Evolutionary conservation across 805 yeast genomes (phyloP).

Genomic region (Starmerella potacharoeniae): DNA sequence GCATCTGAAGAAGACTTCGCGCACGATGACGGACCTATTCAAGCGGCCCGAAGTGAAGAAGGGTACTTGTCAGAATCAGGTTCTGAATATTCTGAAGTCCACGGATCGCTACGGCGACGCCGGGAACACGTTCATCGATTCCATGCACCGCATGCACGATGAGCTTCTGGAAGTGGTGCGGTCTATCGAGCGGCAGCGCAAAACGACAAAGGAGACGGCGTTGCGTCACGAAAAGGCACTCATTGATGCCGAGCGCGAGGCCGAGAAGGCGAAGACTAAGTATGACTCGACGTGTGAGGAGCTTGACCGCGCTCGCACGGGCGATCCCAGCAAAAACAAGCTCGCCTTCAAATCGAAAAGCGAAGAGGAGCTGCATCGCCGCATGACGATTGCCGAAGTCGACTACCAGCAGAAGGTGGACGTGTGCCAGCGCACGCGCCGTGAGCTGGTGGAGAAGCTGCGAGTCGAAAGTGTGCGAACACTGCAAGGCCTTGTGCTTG

Average conservation of each 20-base stretch:
- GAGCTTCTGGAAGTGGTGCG: slow-evolving; percentile 63
- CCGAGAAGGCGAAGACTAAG: slow-evolving; percentile 75
- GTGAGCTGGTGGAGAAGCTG: slow-evolving; percentile 56
- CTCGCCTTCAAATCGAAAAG: slow-evolving; percentile 76
- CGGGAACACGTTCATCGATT: slow-evolving; percentile 63
- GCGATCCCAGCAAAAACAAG: slow-evolving; percentile 77
- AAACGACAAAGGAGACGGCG: slow-evolving; percentile 69
- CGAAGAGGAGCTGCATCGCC: slow-evolving; percentile 76
- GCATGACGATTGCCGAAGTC: slow-evolving; percentile 72
- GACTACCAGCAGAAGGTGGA: slow-evolving; percentile 75
- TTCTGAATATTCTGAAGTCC: slow-evolving; percentile 58
- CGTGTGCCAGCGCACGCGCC: slow-evolving; percentile 59
- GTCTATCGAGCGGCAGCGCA: slow-evolving; percentile 62
- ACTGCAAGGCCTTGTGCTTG: slow-evolving; percentile 66
- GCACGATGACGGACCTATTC: slow-evolving; percentile 41
- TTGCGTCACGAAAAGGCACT: slow-evolving; percentile 75
- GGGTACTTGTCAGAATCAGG: slow-evolving; percentile 54
- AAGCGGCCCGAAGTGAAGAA: slow-evolving; percentile 40
- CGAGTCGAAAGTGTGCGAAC: slow-evolving; percentile 68
- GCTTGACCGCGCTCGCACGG: slow-evolving; percentile 63
- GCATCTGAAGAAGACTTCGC: slow-evolving; percentile 61
- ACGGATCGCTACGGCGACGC: slow-evolving; percentile 70
- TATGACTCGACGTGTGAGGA: slow-evolving; percentile 77
- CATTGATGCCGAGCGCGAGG: slow-evolving; percentile 64
- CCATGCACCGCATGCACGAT: slow-evolving; percentile 73